phyloP scores from a whole-genome alignment of 1,284 basidiomycete genomes.

The Veloporphyrellus conicus region DNA sequence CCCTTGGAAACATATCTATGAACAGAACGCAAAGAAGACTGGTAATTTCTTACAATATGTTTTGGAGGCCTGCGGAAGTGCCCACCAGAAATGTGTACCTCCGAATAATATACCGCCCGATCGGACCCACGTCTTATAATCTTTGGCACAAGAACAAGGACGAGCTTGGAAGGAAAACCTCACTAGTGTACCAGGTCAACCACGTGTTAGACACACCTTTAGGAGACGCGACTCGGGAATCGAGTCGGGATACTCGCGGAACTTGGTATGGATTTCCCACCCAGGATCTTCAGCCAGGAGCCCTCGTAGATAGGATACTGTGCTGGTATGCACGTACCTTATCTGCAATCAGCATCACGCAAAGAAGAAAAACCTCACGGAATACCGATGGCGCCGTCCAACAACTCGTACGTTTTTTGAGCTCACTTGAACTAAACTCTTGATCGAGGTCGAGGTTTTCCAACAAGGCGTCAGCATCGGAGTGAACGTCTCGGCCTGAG shows the following conservation, averaged over 20 bases:
- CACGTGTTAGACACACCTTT: slow-evolving; percentile 29
- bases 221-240: slow-evolving; percentile 42
- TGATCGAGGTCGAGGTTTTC: slow-evolving; percentile 38
- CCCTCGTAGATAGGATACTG: slow-evolving; percentile 40
- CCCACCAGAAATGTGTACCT: slow-evolving; percentile 57
- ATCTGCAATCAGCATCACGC: neutral
- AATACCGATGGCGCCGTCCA: slow-evolving; percentile 43
- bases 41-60: slow-evolving; percentile 42
- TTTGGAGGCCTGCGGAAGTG: slow-evolving; percentile 62
- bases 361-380: slow-evolving; percentile 33
- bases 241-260: slow-evolving; percentile 42
- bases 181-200: neutral
- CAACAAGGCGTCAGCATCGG: slow-evolving; percentile 29
- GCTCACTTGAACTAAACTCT: slow-evolving; percentile 33
- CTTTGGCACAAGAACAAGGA: slow-evolving; percentile 10
- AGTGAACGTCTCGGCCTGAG: slow-evolving; percentile 31
- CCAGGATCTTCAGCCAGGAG: slow-evolving; percentile 42
- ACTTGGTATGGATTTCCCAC: slow-evolving; percentile 41
- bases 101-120: slow-evolving; percentile 47
- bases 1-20: slow-evolving; percentile 32
- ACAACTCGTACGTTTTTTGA: slow-evolving; percentile 41
- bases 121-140: slow-evolving; percentile 44
- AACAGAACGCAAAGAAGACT: neutral
- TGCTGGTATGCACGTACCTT: slow-evolving; percentile 19
- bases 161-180: neutral